Evolutionary conservation across 2,329 filamentous ascomycete species (phyloP), one percentile per base, ranked within the genome.

Genomic region (Penicillium crustosum): DNA sequence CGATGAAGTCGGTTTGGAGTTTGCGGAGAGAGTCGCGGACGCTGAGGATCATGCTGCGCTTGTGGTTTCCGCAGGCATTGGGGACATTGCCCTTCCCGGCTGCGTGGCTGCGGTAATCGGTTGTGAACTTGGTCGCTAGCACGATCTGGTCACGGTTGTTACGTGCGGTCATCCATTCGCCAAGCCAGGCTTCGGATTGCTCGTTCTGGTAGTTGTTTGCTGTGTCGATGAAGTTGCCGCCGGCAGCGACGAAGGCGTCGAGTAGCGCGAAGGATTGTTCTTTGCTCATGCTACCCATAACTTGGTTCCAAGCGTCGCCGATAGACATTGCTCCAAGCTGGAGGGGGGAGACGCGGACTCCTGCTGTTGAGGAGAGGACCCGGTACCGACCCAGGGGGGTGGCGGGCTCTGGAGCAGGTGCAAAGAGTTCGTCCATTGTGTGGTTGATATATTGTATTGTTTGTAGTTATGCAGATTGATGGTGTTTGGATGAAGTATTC

Each of bases 181-280:
- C 88, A 56, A 91, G 77, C 83, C 87, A 88, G 52, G 67, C 72
- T 72, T 90, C 88, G 1, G 83, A 84, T 65, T 87, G 73, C 70
- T 89, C 80, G 58, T 79, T 75, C 64, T 89, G 87, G 73, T 90
- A 90, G 71, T 86, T 87, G 75, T 86, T 88, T 58, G 86, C 68
- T 0, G 86, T 89, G 70, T 91, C 89, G 67, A 91, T 86, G 72
- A 91, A 90, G 74, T 91, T 91, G 25, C 89, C 88, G 4, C 86
- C 86, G 0, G 86, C 80, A 6, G 82, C 80, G 58, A 82, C 84
- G 74, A 84, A 90, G 68, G 82, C 84, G 67, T 91, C 87, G 9
- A 91, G 79, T 27, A 91, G 84, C 21, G 79, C 77, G 63, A 89
- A 87, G 2, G 83, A 79, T 1, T 81, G 81, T 49, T 83, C 78